Conservation (phyloP, 192 early-diverging fungal species). For the Dissophora globulifera region DNA sequence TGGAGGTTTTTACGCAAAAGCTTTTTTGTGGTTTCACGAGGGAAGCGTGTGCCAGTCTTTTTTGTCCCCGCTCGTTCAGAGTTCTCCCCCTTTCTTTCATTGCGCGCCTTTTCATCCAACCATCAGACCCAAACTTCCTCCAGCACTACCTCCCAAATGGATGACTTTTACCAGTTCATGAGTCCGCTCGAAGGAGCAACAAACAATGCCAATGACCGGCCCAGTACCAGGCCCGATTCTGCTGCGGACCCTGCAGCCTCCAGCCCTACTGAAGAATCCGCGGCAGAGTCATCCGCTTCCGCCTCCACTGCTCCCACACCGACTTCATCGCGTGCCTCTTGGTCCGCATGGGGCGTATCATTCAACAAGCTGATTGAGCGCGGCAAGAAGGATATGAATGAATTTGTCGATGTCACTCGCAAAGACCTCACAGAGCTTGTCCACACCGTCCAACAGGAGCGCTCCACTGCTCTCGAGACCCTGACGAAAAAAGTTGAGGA, state of each 20-base stretch:
- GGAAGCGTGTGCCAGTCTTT: no score
- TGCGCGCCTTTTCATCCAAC: no score
- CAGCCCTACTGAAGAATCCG: not conserved
- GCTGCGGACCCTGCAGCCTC: not conserved
- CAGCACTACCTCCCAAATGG: no score
- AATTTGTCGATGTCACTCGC: conserved; percentile 62
- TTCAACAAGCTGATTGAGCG: conserved; percentile 52
- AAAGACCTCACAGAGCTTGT: conserved; percentile 63
- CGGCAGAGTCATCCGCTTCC: not conserved
- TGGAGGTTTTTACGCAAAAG: no score
- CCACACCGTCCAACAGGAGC: conserved; percentile 57
- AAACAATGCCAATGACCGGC: conserved; percentile 18
- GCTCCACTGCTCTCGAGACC: conserved; percentile 31
- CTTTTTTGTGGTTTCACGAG: no score
- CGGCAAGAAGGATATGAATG: conserved; percentile 54
- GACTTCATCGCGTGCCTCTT: conserved; percentile 42
- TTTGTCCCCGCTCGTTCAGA: no score
- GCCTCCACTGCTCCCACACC: conserved; percentile 10
- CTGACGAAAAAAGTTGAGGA: conserved; percentile 39
- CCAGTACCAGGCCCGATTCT: conserved; percentile 14
- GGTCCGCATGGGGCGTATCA: conserved; percentile 44
- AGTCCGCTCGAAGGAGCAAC: conserved; percentile 37
- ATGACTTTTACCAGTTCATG: conserved; percentile 54
- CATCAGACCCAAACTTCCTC: no score
- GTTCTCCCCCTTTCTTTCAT: no score